These are phyloP conservation scores for Lasiosphaeris hirsuta DNA, from an alignment of 495 filamentous ascomycete genomes.

Conservation along the genomic window DNA sequence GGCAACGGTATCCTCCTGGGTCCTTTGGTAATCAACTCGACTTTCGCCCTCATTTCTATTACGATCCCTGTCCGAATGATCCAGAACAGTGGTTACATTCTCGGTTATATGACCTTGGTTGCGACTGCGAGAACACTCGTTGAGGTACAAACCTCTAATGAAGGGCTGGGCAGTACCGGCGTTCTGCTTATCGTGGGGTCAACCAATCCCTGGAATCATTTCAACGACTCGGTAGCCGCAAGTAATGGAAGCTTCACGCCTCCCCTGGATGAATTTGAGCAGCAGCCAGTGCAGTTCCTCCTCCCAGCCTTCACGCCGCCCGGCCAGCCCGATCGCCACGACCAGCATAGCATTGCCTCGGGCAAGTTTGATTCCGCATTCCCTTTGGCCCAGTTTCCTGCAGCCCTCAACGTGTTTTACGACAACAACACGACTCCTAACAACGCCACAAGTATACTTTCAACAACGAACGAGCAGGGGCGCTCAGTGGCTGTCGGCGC, in stretches of 20 bases:
- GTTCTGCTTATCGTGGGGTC: slow-evolving; percentile 67
- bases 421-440: slow-evolving; percentile 44
- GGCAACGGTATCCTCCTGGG: slow-evolving; percentile 60
- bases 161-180: slow-evolving; percentile 67
- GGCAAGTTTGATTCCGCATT: slow-evolving; percentile 52
- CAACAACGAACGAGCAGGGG: slow-evolving; percentile 66
- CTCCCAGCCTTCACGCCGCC: slow-evolving; percentile 39
- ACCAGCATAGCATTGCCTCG: slow-evolving; percentile 36
- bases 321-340: slow-evolving; percentile 46
- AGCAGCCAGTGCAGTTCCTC: slow-evolving; percentile 44
- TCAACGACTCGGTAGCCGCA: slow-evolving; percentile 41
- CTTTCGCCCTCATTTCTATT: slow-evolving; percentile 73
- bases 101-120: slow-evolving; percentile 74
- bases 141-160: slow-evolving; percentile 53
- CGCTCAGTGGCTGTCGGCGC: slow-evolving; percentile 65
- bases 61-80: slow-evolving; percentile 71
- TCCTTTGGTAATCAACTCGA: slow-evolving; percentile 62
- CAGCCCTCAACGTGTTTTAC: slow-evolving; percentile 52
- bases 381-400: slow-evolving; percentile 52
- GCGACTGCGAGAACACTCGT: slow-evolving; percentile 59
- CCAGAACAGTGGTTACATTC: slow-evolving; percentile 51
- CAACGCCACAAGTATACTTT: slow-evolving; percentile 62
- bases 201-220: slow-evolving; percentile 59
- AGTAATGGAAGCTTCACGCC: slow-evolving; percentile 34
- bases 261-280: slow-evolving; percentile 29